phyloP scores from a whole-genome alignment of 2,329 filamentous ascomycete species.

The Aphanoascus verrucosus region DNA sequence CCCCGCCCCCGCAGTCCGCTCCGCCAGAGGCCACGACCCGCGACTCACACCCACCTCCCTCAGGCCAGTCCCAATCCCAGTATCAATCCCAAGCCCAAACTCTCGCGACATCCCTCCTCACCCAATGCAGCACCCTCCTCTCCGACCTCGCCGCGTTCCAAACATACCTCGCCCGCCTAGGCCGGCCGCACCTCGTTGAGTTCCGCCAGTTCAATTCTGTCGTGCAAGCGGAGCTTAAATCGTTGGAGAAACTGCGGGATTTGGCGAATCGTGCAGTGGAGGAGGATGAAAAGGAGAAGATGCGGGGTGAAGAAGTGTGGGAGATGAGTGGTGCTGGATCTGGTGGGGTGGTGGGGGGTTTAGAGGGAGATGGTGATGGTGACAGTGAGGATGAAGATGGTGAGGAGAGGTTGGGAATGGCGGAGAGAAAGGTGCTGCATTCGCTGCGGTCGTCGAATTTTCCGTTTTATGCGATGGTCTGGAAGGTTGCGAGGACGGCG shows the following conservation, averaged over 20 bases:
- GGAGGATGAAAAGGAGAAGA: constrained; percentile 14
- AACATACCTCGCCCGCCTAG: constrained; percentile 30
- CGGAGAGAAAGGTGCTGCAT: constrained; percentile 38
- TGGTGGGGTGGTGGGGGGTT: constrained; percentile 15
- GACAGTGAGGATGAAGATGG: constrained; percentile 5
- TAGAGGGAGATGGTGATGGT: constrained; percentile 20
- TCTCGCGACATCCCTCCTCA: constrained; percentile 26
- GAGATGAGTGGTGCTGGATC: constrained; percentile 10
- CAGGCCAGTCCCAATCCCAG: too few species aligned
- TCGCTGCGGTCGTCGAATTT: constrained; percentile 55
- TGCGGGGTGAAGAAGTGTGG: constrained; percentile 14
- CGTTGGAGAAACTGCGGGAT: constrained; percentile 35
- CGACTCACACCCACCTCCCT: too few species aligned
- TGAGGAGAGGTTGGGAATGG: constrained; percentile 12
- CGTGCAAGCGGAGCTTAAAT: constrained; percentile 40
- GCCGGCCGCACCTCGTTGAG: constrained; percentile 41
- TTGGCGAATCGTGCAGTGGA: constrained; percentile 18
- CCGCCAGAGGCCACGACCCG: too few species aligned
- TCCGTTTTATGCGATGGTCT: constrained; percentile 53
- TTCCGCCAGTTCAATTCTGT: constrained; percentile 40
- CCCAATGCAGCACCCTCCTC: constrained; percentile 34
- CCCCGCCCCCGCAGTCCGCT: too few species aligned
- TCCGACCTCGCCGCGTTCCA: constrained; percentile 39
- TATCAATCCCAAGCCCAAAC: neutral
- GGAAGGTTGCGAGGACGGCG: constrained; percentile 48